A percentile compares a stretch with the other conserved stretches of the same genome.
phyloP scores from a whole-genome alignment of 345 rosid species.

The Balakata baccata region DNA sequence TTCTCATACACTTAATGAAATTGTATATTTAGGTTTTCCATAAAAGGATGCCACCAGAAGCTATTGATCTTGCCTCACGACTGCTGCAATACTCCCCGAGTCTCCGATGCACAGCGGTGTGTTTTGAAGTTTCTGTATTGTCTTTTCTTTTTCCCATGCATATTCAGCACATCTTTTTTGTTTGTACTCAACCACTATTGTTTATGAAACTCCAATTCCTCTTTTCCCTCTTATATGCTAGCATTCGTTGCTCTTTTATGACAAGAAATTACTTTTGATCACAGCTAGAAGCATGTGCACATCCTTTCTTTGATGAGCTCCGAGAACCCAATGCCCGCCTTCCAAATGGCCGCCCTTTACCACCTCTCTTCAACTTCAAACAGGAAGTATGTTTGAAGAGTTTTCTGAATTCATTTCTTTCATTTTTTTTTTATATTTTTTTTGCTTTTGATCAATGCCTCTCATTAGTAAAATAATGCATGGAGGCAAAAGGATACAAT shows the following conservation, averaged over 20 bases:
- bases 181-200: background rate
- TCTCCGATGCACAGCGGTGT: constrained; percentile 34
- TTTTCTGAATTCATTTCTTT: background rate
- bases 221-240: background rate
- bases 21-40: constrained; percentile 29
- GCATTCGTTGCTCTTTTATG: background rate
- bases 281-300: constrained; percentile 40
- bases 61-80: constrained; percentile 36
- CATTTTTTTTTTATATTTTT: no score
- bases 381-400: constrained; percentile 50
- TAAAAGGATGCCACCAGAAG: constrained; percentile 39
- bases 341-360: constrained; percentile 32
- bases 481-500: background rate
- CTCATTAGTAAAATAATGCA: background rate
- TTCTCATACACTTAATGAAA: background rate
- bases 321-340: constrained; percentile 35
- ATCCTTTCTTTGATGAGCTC: constrained; percentile 39
- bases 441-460: background rate
- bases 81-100: constrained; percentile 36
- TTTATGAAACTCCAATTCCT: background rate
- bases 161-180: background rate
- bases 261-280: constrained; percentile 3
- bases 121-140: background rate
- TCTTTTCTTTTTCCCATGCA: background rate
- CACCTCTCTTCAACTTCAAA: constrained; percentile 37